Base-by-base conservation (phyloP, 129 eudicot species). In the Chrysanthemum lavandulifolium region DNA sequence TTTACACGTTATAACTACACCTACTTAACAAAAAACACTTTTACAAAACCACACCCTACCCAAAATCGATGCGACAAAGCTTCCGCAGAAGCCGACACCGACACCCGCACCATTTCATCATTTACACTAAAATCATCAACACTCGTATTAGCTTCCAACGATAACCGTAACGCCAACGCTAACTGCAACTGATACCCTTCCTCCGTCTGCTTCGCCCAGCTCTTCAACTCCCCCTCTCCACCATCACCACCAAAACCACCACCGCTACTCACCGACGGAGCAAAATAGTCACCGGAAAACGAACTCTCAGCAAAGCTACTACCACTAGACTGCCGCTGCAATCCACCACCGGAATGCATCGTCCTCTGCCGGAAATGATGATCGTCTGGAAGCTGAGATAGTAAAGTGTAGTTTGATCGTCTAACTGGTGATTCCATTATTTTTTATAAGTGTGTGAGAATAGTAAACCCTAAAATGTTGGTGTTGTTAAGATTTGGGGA, bases 171-270 rank as follows among this genome's bases (percentile, higher is more conserved):
- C 61, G 98, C 98, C 85, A 94, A 73, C 3, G 97, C 96, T 75
- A 90, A 61, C 82, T 94, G 98, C 80, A 94, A 71, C 61, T 87
- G 97, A 67, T 94, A 94, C 65, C 97, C 84, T 82, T 94, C 98
- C 82, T 90, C 98, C 71, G 93, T 90, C 78, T 90, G 98, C 72
- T 88, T 86, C 27, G 98, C 97, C 98, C 98, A 94, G 76, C 88
- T 94, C 75, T 94, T 94, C 33, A 90, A 84, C 54, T 33, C 65
- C 25, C 85, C 91, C 6, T 73, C 88, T 7, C 73, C 81, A 50
- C 68, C 80, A 15, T 69, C 83, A 4, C 78, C 80, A 23, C 74
- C 86, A 54, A 31, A 61, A 13, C 56, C 48, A 47, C 78, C 73
- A 10, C 78, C 73, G 7, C 83, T 73, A 5, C 75, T 4, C 53